These are phyloP conservation scores for Globisporangium cederbergense DNA, from an alignment of 352 stramenopile genomes.

Conservation along the genomic window DNA sequence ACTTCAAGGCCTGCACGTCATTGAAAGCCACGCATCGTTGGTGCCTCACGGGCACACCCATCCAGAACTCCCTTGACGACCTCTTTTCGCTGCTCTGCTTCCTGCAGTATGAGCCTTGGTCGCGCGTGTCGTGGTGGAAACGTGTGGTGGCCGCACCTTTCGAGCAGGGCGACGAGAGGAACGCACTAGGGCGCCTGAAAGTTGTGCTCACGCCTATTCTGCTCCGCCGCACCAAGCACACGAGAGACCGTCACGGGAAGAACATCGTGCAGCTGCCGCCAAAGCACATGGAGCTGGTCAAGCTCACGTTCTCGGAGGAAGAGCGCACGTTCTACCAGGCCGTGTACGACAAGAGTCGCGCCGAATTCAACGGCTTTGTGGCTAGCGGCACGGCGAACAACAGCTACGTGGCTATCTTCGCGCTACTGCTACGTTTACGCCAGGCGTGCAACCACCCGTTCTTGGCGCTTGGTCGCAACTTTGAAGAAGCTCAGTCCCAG, in stretches of 20 bases:
- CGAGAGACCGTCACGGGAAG: conserved; percentile 55
- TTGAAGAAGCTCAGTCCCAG: conserved; percentile 34
- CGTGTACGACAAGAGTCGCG: conserved; percentile 80
- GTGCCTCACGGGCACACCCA: conserved; percentile 89
- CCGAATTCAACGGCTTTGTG: conserved; percentile 88
- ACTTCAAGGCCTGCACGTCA: conserved; percentile 59
- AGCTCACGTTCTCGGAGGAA: conserved; percentile 64
- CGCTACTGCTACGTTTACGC: conserved; percentile 79
- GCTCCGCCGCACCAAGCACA: conserved; percentile 85
- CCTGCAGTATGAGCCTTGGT: conserved; percentile 85
- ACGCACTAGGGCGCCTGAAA: conserved; percentile 59
- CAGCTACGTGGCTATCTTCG: conserved; percentile 89
- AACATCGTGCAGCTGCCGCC: conserved; percentile 67
- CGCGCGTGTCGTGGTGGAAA: conserved; percentile 77
- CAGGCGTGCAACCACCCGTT: conserved; percentile 91
- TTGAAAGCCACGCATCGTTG: conserved; percentile 70
- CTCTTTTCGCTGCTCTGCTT: conserved; percentile 86
- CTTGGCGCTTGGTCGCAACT: conserved; percentile 69
- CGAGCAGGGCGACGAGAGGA: conserved; percentile 61
- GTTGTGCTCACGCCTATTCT: conserved; percentile 70
- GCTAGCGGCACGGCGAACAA: conserved; percentile 61
- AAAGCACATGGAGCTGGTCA: conserved; percentile 66
- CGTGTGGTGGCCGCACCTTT: conserved; percentile 77
- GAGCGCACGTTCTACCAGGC: conserved; percentile 87
- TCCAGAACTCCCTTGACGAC: conserved; percentile 89